Evolutionary conservation across 441 rosid genomes (phyloP).

Genomic region (Isatis lusitanica): DNA sequence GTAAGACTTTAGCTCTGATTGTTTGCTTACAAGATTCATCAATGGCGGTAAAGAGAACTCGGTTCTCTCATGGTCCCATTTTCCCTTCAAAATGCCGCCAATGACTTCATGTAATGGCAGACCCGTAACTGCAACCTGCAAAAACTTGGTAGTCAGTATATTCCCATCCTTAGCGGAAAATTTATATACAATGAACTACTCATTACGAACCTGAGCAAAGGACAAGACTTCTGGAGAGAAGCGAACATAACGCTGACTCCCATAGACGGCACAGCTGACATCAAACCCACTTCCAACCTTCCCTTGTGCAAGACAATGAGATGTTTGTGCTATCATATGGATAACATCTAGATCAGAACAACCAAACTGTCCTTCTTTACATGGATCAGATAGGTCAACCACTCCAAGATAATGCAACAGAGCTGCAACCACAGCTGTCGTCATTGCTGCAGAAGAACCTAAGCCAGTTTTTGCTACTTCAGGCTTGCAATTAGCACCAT

Average conservation of each 20-base stretch:
- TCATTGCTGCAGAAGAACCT: conserved; percentile 99
- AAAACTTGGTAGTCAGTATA: conserved; percentile 25
- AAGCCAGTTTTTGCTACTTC: conserved; percentile 99
- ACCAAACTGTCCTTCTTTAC: conserved; percentile 42
- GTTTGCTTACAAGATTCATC: conserved; percentile 78
- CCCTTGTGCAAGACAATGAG: conserved; percentile 98
- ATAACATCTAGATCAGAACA: conserved; percentile 60
- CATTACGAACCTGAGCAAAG: conserved; percentile 68
- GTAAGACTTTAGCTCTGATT: conserved; percentile 17
- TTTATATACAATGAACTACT: background rate
- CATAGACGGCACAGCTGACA: conserved; percentile 96
- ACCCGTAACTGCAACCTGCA: conserved; percentile 58
- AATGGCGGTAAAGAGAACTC: conserved; percentile 88
- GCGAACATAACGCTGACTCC: conserved; percentile 92
- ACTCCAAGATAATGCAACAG: conserved; percentile 88
- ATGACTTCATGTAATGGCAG: conserved; percentile 63
- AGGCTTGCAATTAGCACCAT: conserved; percentile 71
- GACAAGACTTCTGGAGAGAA: conserved; percentile 92
- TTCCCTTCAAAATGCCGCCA: conserved; percentile 58
- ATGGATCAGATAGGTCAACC: conserved; percentile 61
- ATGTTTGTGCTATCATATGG: conserved; percentile 88
- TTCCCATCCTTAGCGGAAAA: background rate
- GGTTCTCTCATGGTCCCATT: conserved; percentile 92
- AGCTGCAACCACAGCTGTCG: conserved; percentile 91
- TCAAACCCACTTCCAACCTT: conserved; percentile 99